Conservation (phyloP, 179 eudicot species). For the Pouteria campechiana region DNA sequence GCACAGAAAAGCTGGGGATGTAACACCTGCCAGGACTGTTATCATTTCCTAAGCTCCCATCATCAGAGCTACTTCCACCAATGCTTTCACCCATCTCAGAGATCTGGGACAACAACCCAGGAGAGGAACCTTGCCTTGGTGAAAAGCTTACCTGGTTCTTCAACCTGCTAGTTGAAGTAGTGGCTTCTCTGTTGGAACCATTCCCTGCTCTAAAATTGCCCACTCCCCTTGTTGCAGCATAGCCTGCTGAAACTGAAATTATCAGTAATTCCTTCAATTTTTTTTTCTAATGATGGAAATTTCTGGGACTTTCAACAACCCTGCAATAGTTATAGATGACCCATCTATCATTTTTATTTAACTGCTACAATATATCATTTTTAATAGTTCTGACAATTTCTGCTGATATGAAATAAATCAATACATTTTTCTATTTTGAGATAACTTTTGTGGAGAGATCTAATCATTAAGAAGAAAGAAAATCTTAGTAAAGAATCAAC, state of each 20-base stretch:
- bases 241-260: constrained; percentile 22
- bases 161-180: constrained; percentile 28
- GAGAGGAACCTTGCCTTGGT: constrained; percentile 15
- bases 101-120: constrained; percentile 53
- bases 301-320: too few relatives aligned
- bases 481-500: too few relatives aligned
- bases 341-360: too few relatives aligned
- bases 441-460: too few relatives aligned
- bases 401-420: too few relatives aligned
- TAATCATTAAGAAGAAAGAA: too few relatives aligned
- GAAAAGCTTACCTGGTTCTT: constrained; percentile 22
- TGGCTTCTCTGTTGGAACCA: constrained; percentile 27
- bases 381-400: too few relatives aligned
- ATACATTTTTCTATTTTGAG: too few relatives aligned
- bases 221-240: constrained; percentile 31
- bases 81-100: constrained; percentile 44
- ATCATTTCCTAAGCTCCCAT: constrained; percentile 15
- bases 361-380: too few relatives aligned
- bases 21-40: constrained; percentile 17
- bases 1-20: constrained; percentile 19
- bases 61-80: constrained; percentile 26
- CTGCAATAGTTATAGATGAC: too few relatives aligned
- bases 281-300: too few relatives aligned
- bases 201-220: constrained; percentile 37
- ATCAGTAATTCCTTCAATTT: constrained; percentile 5